phyloP scores from a whole-genome alignment of 2,329 filamentous ascomycete genomes.

The Cercospora sesami region DNA sequence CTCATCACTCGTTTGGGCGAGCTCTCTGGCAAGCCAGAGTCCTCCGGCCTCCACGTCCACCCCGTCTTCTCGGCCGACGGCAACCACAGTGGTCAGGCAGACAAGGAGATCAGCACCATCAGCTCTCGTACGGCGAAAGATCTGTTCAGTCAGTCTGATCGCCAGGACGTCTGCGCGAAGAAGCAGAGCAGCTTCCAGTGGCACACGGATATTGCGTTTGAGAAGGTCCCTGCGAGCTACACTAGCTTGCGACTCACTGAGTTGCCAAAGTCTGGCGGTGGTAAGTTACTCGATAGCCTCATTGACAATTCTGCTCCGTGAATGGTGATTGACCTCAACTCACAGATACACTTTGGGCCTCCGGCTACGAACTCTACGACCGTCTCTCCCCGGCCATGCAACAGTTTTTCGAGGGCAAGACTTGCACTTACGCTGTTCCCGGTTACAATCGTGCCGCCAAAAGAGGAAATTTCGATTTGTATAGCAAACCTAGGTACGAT shows the following conservation, averaged over 20 bases:
- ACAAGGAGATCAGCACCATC: constrained; percentile 44
- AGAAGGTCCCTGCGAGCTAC: constrained; percentile 64
- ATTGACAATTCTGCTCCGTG: background rate
- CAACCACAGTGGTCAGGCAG: constrained; percentile 17
- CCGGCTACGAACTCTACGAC: constrained; percentile 66
- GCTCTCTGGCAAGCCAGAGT: constrained; percentile 57
- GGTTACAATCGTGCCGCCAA: constrained; percentile 35
- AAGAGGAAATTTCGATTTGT: too few relatives aligned
- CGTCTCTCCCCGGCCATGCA: constrained; percentile 58
- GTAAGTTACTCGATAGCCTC: background rate
- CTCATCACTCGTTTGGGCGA: constrained; percentile 61
- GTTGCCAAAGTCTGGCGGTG: constrained; percentile 55
- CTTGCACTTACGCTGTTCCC: constrained; percentile 48
- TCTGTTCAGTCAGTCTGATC: constrained; percentile 34
- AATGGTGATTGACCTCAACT: background rate
- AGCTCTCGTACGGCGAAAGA: constrained; percentile 39
- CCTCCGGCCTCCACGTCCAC: constrained; percentile 61
- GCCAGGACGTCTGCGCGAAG: constrained; percentile 28
- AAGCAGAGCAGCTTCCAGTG: constrained; percentile 35
- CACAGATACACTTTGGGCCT: constrained; percentile 63
- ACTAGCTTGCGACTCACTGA: constrained; percentile 58
- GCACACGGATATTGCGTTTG: constrained; percentile 65
- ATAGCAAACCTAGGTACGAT: too few relatives aligned
- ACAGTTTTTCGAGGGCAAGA: constrained; percentile 59
- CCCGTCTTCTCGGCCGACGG: constrained; percentile 57